phyloP scores from a whole-genome alignment of 768 basidiomycete species.

The Porphyrellus cyaneotinctus region DNA sequence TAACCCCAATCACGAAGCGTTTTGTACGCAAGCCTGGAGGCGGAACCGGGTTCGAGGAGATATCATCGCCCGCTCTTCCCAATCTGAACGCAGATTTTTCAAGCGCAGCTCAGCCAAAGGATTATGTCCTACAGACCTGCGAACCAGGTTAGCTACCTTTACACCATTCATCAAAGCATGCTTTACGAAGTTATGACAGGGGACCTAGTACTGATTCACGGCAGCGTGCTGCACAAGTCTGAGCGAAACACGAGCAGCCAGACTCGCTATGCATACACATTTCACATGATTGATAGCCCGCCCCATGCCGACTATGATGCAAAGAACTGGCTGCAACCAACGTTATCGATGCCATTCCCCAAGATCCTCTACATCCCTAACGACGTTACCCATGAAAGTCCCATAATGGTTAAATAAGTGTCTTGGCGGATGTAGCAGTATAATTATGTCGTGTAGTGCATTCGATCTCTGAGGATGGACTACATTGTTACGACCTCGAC shows the following conservation, averaged over 20 bases:
- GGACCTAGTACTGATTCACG: constrained; percentile 92
- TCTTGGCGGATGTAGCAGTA: neutral
- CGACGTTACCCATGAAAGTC: neutral
- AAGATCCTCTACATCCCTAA: constrained; percentile 41
- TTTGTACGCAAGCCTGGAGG: constrained; percentile 73
- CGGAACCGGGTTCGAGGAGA: constrained; percentile 81
- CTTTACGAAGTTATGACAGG: constrained; percentile 40
- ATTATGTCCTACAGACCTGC: constrained; percentile 68
- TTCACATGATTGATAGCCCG: constrained; percentile 86
- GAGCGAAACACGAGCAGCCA: constrained; percentile 77
- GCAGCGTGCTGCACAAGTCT: constrained; percentile 87
- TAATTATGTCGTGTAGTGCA: neutral
- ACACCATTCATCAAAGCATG: neutral
- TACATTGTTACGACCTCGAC: constrained; percentile 19
- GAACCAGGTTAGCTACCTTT: constrained; percentile 51
- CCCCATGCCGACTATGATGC: constrained; percentile 73
- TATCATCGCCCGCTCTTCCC: constrained; percentile 35
- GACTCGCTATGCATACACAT: constrained; percentile 92
- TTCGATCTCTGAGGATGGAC: neutral
- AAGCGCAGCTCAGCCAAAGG: constrained; percentile 21
- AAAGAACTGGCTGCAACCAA: constrained; percentile 96
- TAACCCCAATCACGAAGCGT: constrained; percentile 69
- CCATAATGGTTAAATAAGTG: neutral
- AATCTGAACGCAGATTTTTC: constrained; percentile 2
- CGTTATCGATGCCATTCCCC: constrained; percentile 76